Evolutionary conservation across 176 grass and related monocot genomes (phyloP).

Genomic region (barley (Hordeum vulgare)): MorexV3_pseudomolecules_assembly NC_058523.1:448148659-448149158

Average conservation of each 20-base stretch:
- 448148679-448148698: constrained; percentile 4
- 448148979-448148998: not conserved
- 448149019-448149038: not conserved
- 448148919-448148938: not conserved
- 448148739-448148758: constrained; percentile 34
- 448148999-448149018: constrained; percentile 5
- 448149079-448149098: constrained; percentile 22
- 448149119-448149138: not conserved
- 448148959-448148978: not conserved
- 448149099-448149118: constrained; percentile 11
- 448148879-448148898: not conserved
- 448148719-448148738: constrained; percentile 11
- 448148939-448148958: not conserved
- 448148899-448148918: no score
- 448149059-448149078: constrained; percentile 37
- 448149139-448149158: not conserved
- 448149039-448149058: constrained; percentile 31
- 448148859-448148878: not conserved
- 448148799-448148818: constrained; percentile 1
- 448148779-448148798: constrained; percentile 29
- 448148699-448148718: not conserved
- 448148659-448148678: not conserved
- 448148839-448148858: not conserved
- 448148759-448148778: not conserved
- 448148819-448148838: not conserved